Percentiles rank a stretch among this genome's conserved stretches.
Conservation (phyloP, 176 grass and related monocot genomes). For the Dendrocalamus sinicus region DNA sequence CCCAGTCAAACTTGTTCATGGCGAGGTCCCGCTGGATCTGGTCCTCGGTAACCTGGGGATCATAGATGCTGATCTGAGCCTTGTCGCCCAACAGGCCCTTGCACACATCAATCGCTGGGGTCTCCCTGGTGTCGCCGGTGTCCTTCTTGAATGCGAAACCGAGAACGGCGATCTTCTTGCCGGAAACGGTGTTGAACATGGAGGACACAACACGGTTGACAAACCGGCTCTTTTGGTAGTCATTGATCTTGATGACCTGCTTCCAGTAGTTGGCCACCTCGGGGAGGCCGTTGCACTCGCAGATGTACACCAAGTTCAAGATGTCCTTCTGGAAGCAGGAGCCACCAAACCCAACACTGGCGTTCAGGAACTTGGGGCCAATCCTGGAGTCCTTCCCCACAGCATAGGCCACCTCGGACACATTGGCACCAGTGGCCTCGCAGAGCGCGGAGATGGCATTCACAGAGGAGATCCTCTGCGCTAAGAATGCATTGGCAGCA, state of each 20-base stretch:
- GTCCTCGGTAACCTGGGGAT: constrained; percentile 86
- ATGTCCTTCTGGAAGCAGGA: constrained; percentile 98
- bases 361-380: constrained; percentile 87
- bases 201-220: constrained; percentile 86
- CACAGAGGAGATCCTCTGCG: constrained; percentile 94
- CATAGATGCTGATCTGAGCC: constrained; percentile 83
- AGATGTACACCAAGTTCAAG: constrained; percentile 92
- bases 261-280: constrained; percentile 97
- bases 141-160: constrained; percentile 99
- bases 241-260: constrained; percentile 98
- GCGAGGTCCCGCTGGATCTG: constrained; percentile 90
- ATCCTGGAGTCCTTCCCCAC: constrained; percentile 89
- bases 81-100: constrained; percentile 86
- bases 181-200: constrained; percentile 90
- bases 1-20: constrained; percentile 97
- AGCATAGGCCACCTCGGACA: constrained; percentile 73
- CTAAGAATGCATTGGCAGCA: constrained; percentile 80
- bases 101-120: constrained; percentile 87
- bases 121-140: constrained; percentile 90
- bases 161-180: constrained; percentile 85
- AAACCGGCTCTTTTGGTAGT: constrained; percentile 93
- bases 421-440: constrained; percentile 85
- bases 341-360: constrained; percentile 83
- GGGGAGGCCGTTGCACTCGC: constrained; percentile 89
- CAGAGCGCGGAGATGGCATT: constrained; percentile 91